Conservation (phyloP, 1,284 basidiomycete species). For the Kwoniella shivajii region DNA sequence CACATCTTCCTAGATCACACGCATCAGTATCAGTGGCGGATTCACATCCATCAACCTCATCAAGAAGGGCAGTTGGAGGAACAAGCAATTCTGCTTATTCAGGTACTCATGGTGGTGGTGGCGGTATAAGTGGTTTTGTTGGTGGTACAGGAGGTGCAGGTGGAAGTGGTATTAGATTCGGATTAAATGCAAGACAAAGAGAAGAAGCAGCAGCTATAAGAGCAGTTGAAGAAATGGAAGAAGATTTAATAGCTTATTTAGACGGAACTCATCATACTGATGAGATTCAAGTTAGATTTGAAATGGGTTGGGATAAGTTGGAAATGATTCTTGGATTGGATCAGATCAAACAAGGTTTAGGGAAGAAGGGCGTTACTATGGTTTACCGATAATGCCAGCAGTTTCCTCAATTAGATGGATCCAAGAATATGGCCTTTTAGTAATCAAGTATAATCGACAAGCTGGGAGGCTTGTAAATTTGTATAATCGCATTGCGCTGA, state of each 20-base stretch:
- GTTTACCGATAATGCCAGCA: slow-evolving; percentile 36
- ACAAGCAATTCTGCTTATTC: not conserved
- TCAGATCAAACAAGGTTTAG: slow-evolving; percentile 34
- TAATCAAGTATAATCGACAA: too few relatives aligned
- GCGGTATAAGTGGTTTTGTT: not conserved
- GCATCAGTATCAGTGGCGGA: slow-evolving; percentile 10
- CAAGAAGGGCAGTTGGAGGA: slow-evolving; percentile 10
- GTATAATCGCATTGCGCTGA: too few relatives aligned
- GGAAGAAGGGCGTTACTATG: slow-evolving; percentile 43
- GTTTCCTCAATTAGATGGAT: too few relatives aligned
- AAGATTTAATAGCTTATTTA: slow-evolving; percentile 65
- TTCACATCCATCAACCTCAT: slow-evolving; percentile 19
- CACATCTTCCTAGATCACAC: slow-evolving; percentile 5
- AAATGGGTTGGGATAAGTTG: slow-evolving; percentile 79
- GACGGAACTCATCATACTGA: slow-evolving; percentile 91
- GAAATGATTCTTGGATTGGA: slow-evolving; percentile 67
- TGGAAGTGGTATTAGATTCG: slow-evolving; percentile 14
- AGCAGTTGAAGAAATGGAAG: slow-evolving; percentile 31
- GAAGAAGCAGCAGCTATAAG: slow-evolving; percentile 21
- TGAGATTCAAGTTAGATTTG: slow-evolving; percentile 79
- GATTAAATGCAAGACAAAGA: slow-evolving; percentile 24
- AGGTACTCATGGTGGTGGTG: slow-evolving; percentile 2
- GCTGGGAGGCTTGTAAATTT: too few relatives aligned
- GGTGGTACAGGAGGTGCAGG: slow-evolving; percentile 8
- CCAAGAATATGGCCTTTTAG: too few relatives aligned